Evolutionary conservation across 352 stramenopile species (phyloP).

Genomic region (Pythium pectinolyticum): DNA sequence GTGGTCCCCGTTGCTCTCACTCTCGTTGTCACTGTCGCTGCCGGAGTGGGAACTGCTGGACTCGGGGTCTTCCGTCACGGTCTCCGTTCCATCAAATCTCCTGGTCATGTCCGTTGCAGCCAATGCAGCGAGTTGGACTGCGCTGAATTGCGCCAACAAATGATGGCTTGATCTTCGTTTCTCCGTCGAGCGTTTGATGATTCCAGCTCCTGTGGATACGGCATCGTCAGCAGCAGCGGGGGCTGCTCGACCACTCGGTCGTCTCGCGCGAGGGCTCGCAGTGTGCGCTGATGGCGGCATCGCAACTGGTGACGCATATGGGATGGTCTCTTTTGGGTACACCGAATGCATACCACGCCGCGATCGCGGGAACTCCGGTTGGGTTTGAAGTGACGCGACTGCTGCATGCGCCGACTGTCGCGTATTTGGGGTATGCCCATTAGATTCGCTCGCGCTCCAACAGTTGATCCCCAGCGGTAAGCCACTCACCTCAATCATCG

Average conservation of each 20-base stretch:
- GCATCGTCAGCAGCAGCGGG: background rate
- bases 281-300: background rate
- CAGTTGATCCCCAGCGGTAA: no score
- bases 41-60: background rate
- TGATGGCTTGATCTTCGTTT: constrained; percentile 35
- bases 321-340: constrained; percentile 24
- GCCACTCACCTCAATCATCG: constrained; percentile 32
- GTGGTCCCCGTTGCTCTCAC: no score
- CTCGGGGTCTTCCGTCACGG: background rate
- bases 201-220: constrained; percentile 14
- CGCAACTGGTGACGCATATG: background rate
- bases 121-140: constrained; percentile 34
- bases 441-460: no score
- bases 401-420: constrained; percentile 30
- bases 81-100: background rate
- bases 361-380: constrained; percentile 9
- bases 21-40: background rate
- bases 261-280: background rate
- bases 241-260: background rate
- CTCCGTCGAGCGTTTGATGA: constrained; percentile 16
- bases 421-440: no score
- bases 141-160: constrained; percentile 36
- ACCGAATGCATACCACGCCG: constrained; percentile 7
- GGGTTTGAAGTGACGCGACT: constrained; percentile 23
- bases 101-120: constrained; percentile 10